Base-by-base conservation (phyloP, 352 stramenopile genomes). In the Phytopythium mirpurense region DNA sequence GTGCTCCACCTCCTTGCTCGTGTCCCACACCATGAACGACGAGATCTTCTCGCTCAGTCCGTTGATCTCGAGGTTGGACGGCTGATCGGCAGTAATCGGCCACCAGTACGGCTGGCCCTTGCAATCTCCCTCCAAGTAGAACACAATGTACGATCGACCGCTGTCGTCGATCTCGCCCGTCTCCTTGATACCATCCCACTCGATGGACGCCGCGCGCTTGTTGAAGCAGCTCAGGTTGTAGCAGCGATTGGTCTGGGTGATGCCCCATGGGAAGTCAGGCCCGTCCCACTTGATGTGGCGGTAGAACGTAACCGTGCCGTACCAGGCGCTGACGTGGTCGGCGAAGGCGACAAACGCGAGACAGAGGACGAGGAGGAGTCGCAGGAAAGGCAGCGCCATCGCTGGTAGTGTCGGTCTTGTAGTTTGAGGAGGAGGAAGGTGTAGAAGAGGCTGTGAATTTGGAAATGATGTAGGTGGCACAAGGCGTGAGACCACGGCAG, bases 11-110 rank as follows among this genome's bases (percentile, higher is more conserved):
- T 52, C 57, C 26, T 62, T 34, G 38, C 54, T 64, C 8, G 8
- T 49, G 27, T 66, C 56, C 56, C 53, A 68, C 4, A 65, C 38
- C 61, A 67, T 70, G 52, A 73, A 70, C 12, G 65, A 73, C 21
- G 65, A 70, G 0, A 73, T 53, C 34, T 59, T 58, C 19, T 67
- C 65, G 38, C 57, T 43, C 10, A 73, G 46, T 1, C 24, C 35
- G 32, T 61, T 47, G 2, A 32, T 18, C 15, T 43, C 51, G 32
- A 70, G 65, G 43, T 70, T 57, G 29, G 59, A 61, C 31, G 59
- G 27, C 51, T 57, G 3, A 42, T 48, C 11, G 55, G 50, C 1
- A 46, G 60, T 14, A 16, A 27, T 31, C 15, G 31, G 5, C 46
- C 46, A 52, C 46, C 46, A 52, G 29, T 5, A 41, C 9, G 32